Evolutionary conservation across 1,284 basidiomycete species (phyloP).

Genomic region (Pterulicium gracile): DNA sequence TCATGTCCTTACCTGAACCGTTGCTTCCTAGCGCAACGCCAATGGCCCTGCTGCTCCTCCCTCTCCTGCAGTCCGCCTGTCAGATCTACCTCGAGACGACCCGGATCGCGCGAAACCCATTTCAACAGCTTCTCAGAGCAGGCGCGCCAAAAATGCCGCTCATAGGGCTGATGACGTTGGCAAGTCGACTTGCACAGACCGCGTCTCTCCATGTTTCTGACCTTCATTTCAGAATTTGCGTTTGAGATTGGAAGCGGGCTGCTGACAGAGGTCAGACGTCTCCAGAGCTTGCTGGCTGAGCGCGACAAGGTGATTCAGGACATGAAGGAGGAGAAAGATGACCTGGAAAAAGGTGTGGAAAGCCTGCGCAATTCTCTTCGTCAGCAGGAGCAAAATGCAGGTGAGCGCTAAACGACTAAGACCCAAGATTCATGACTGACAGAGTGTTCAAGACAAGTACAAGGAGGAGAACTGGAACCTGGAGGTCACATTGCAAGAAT

Average conservation of each 20-base stretch:
- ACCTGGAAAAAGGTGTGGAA: conserved; percentile 69
- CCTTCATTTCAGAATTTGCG: conserved; percentile 65
- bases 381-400: conserved; percentile 69
- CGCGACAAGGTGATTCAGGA: conserved; percentile 83
- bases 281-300: conserved; percentile 81
- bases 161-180: conserved; percentile 78
- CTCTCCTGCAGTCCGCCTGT: conserved; percentile 25
- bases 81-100: conserved; percentile 32
- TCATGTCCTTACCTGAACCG: conserved; percentile 7
- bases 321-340: conserved; percentile 81
- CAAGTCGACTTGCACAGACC: conserved; percentile 27
- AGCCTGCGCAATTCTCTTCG: conserved; percentile 57
- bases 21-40: conserved; percentile 17
- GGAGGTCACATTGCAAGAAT: conserved; percentile 86
- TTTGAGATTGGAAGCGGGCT: conserved; percentile 92
- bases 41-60: conserved; percentile 22
- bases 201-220: conserved; percentile 10
- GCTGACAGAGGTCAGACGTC: conserved; percentile 77
- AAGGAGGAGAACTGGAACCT: conserved; percentile 99
- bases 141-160: conserved; percentile 77
- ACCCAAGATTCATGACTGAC: conserved; percentile 6
- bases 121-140: conserved; percentile 40
- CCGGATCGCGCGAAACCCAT: conserved; percentile 32
- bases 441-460: conserved; percentile 52
- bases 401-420: conserved; percentile 26